Conservation (phyloP, 345 rosid species). For the Carallia pectinifolia region DNA sequence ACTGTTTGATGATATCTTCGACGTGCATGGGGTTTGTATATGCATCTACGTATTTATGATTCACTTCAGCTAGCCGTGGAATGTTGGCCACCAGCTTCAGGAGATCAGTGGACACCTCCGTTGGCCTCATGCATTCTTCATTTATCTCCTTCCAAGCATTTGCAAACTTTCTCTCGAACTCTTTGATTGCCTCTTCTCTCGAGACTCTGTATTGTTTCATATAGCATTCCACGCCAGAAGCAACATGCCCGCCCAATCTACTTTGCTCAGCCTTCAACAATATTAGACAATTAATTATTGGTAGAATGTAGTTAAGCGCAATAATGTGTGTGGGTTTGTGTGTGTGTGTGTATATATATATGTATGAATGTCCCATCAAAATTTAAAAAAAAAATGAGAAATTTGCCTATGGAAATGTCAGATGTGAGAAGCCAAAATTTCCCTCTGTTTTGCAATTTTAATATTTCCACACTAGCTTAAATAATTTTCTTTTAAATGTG, state of each 20-base stretch:
- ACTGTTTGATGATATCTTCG: no score
- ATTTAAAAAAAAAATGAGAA: no score
- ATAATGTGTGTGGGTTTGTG: no score
- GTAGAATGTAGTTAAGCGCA: no score
- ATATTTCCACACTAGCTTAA: no score
- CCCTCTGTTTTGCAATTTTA: no score
- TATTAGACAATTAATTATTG: neutral
- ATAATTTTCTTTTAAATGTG: no score
- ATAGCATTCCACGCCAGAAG: conserved; percentile 37
- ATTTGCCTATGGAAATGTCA: no score
- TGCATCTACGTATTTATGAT: conserved; percentile 31
- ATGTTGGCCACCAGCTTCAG: conserved; percentile 23
- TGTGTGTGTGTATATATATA: no score
- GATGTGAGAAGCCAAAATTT: no score
- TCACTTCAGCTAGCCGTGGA: conserved; percentile 20
- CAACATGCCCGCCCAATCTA: conserved; percentile 16
- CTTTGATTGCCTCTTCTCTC: conserved; percentile 19
- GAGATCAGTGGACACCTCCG: conserved; percentile 15
- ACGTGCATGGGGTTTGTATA: conserved; percentile 9
- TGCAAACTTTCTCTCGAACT: conserved; percentile 4
- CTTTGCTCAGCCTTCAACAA: conserved; percentile 11
- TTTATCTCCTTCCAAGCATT: conserved; percentile 42
- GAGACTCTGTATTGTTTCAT: conserved; percentile 26
- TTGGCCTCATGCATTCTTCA: conserved; percentile 24
- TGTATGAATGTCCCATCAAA: no score